A percentile compares a stretch with the other conserved stretches of the same genome.
Conservation (phyloP, 805 yeast species). For the Zygoascus bituminiphila region DNA sequence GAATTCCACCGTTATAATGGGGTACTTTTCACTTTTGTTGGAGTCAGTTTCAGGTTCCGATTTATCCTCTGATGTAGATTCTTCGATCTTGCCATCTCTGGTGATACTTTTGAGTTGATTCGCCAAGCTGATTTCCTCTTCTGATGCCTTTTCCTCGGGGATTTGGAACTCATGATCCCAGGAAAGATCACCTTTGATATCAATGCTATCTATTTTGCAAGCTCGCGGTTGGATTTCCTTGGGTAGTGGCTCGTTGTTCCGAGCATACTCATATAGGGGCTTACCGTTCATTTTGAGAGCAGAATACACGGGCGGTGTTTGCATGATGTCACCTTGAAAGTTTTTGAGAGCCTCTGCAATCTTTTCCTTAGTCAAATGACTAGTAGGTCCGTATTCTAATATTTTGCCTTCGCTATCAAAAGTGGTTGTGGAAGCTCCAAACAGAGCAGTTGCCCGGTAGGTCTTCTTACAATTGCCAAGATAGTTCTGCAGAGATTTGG, state of each 20-base stretch:
- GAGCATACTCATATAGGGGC: constrained; percentile 89
- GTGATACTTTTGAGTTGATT: constrained; percentile 35
- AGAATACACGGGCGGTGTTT: constrained; percentile 91
- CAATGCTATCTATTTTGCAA: constrained; percentile 50
- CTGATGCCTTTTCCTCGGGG: constrained; percentile 29
- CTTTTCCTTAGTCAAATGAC: constrained; percentile 47
- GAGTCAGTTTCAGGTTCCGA: constrained; percentile 38
- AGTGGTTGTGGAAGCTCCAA: constrained; percentile 88
- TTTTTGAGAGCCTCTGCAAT: constrained; percentile 43
- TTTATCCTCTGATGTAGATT: constrained; percentile 7
- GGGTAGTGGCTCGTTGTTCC: constrained; percentile 80
- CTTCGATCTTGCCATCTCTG: constrained; percentile 24
- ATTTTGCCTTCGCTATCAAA: constrained; percentile 90
- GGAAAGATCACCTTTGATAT: constrained; percentile 45
- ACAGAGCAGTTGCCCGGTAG: constrained; percentile 74
- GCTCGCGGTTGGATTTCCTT: constrained; percentile 69
- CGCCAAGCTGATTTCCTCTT: constrained; percentile 31
- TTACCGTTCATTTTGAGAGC: constrained; percentile 93
- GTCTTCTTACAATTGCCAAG: constrained; percentile 67
- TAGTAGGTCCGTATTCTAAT: constrained; percentile 46
- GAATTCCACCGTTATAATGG: constrained; percentile 53
- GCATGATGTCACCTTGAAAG: constrained; percentile 74
- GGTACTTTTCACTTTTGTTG: constrained; percentile 39
- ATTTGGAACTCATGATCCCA: constrained; percentile 47
- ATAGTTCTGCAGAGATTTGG: constrained; percentile 68